A percentile compares a stretch with the other conserved stretches of the same genome.
Conservation (phyloP, 306 rosid species). For the Comarum palustre region DNA sequence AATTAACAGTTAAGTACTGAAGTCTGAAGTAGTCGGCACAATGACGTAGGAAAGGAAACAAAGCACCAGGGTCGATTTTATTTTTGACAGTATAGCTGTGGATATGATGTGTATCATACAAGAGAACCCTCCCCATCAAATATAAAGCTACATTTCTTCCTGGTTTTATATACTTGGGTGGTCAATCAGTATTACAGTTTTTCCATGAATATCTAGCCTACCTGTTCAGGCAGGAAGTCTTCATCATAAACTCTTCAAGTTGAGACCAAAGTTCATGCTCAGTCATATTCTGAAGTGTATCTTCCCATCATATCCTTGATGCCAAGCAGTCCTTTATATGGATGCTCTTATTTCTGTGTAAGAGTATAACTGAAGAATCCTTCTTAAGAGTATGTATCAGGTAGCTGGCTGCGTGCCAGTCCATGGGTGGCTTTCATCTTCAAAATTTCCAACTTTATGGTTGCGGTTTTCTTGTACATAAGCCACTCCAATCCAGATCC, state of each 20-base stretch:
- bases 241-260: background rate
- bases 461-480: slow-evolving; percentile 53
- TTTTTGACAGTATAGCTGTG: background rate
- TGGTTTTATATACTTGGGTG: background rate
- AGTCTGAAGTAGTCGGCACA: background rate
- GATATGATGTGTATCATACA: background rate
- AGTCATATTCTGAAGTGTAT: background rate
- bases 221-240: background rate
- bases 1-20: background rate
- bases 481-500: slow-evolving; percentile 61
- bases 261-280: background rate
- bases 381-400: slow-evolving; percentile 23
- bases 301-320: slow-evolving; percentile 2
- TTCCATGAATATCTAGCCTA: slow-evolving; percentile 5
- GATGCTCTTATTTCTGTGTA: background rate
- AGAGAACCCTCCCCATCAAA: background rate
- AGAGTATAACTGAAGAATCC: background rate
- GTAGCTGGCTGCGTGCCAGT: slow-evolving; percentile 50
- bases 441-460: slow-evolving; percentile 31
- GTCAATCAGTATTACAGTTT: background rate
- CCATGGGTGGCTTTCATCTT: slow-evolving; percentile 53
- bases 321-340: background rate
- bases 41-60: background rate
- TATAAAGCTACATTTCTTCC: background rate
- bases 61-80: background rate